Conservation (phyloP, 208 protist species). For the Trypanosoma boissoni region DNA sequence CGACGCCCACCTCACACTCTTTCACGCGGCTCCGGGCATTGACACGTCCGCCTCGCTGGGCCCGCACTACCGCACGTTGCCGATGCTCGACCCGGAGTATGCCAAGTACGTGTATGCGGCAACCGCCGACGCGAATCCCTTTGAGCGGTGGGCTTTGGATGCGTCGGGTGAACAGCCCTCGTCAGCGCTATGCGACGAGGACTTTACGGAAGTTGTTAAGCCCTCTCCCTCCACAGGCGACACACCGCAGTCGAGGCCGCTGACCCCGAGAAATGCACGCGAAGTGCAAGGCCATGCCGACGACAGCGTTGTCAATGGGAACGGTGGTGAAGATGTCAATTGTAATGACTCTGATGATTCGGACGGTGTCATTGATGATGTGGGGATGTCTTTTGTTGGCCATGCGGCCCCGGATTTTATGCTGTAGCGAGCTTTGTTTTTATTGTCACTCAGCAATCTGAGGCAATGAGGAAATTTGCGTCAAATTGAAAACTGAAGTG, state of each 20-base stretch:
- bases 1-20: conserved; percentile 47
- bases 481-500: too few species aligned
- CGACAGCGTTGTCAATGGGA: conserved; percentile 7
- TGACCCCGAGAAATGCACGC: background rate
- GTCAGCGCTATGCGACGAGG: background rate
- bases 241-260: background rate
- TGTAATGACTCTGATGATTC: conserved; percentile 21
- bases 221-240: too few species aligned
- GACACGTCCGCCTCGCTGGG: conserved; percentile 46
- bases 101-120: conserved; percentile 77
- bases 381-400: conserved; percentile 57
- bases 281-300: background rate
- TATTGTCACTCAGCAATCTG: conserved; percentile 22
- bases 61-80: conserved; percentile 43
- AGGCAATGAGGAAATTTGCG: too few species aligned
- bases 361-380: conserved; percentile 67
- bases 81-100: conserved; percentile 60
- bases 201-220: too few species aligned
- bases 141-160: conserved; percentile 47
- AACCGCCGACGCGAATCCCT: conserved; percentile 78
- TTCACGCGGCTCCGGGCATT: conserved; percentile 11
- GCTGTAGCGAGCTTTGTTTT: conserved; percentile 17
- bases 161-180: background rate
- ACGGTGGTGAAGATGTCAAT: too few species aligned
- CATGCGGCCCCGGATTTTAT: conserved; percentile 43